Percentiles rank a stretch among this genome's conserved stretches.
Conservation (phyloP, 768 basidiomycete genomes). For the Cystobasidium ongulense region DNA sequence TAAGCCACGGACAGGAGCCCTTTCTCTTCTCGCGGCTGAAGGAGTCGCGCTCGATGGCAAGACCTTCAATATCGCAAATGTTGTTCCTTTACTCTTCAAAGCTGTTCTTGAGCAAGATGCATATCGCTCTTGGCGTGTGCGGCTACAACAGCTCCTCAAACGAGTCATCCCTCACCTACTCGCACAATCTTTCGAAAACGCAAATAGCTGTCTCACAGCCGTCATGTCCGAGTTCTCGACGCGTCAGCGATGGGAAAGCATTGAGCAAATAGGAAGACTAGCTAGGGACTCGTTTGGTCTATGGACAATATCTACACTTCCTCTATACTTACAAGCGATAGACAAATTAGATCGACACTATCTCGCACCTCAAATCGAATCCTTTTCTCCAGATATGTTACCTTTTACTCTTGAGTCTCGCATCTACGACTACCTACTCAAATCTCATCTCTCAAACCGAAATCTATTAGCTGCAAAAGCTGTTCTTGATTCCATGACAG, state of each 20-base stretch:
- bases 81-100: neutral
- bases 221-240: neutral
- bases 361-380: neutral
- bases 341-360: neutral
- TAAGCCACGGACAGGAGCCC: neutral
- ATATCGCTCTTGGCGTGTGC: neutral
- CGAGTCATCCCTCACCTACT: neutral
- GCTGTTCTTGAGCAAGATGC: neutral
- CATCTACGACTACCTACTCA: neutral
- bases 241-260: neutral
- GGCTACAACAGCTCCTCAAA: neutral
- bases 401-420: neutral
- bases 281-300: neutral
- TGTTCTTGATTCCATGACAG: neutral
- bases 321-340: neutral
- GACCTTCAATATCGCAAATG: neutral
- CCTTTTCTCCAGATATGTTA: neutral
- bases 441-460: neutral
- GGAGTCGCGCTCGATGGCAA: neutral
- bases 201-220: neutral
- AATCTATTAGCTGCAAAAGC: neutral
- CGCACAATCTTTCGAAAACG: neutral
- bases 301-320: neutral
- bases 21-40: neutral
- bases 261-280: neutral